A percentile compares a stretch with the other conserved stretches of the same genome.
phyloP scores from a whole-genome alignment of 2,329 filamentous ascomycete genomes.

The Stagonosporopsis chrysanthemi region DNA sequence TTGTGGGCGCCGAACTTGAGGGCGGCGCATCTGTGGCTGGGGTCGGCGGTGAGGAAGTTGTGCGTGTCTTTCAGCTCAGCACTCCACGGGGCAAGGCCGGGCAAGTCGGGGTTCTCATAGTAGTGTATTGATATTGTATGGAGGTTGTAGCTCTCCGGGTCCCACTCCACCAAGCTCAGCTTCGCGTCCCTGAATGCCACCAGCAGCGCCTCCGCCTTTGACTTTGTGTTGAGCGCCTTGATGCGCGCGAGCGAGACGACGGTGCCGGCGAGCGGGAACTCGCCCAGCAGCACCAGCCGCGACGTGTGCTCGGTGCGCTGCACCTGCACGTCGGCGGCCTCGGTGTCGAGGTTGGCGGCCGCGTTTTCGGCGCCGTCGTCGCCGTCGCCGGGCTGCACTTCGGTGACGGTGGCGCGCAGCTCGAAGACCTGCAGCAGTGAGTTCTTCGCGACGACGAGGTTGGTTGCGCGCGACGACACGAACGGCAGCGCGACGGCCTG shows the following conservation, averaged over 20 bases:
- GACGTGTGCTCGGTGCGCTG: constrained; percentile 71
- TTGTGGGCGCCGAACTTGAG: constrained; percentile 90
- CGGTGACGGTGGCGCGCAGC: constrained; percentile 70
- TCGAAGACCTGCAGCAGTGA: constrained; percentile 92
- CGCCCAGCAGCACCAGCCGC: constrained; percentile 83
- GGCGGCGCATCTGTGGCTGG: constrained; percentile 89
- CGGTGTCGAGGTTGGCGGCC: constrained; percentile 58
- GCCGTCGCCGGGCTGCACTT: constrained; percentile 55
- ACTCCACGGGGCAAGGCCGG: constrained; percentile 78
- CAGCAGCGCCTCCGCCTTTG: constrained; percentile 83
- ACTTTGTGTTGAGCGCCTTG: constrained; percentile 74
- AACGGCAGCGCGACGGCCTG: constrained; percentile 84
- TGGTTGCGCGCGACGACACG: constrained; percentile 75
- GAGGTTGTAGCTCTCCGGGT: constrained; percentile 78
- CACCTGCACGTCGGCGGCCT: constrained; percentile 53
- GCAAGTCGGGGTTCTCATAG: constrained; percentile 93
- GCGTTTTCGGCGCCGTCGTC: constrained; percentile 50
- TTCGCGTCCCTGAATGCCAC: constrained; percentile 90
- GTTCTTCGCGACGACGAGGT: constrained; percentile 89
- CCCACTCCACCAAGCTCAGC: constrained; percentile 92
- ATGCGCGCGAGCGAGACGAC: constrained; percentile 83
- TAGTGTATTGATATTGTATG: constrained; percentile 95
- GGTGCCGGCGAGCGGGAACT: constrained; percentile 84
- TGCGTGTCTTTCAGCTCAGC: constrained; percentile 76
- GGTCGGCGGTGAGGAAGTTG: constrained; percentile 87